phyloP scores from a whole-genome alignment of 2,329 filamentous ascomycete species.

The Xylariaceae sp. region DNA sequence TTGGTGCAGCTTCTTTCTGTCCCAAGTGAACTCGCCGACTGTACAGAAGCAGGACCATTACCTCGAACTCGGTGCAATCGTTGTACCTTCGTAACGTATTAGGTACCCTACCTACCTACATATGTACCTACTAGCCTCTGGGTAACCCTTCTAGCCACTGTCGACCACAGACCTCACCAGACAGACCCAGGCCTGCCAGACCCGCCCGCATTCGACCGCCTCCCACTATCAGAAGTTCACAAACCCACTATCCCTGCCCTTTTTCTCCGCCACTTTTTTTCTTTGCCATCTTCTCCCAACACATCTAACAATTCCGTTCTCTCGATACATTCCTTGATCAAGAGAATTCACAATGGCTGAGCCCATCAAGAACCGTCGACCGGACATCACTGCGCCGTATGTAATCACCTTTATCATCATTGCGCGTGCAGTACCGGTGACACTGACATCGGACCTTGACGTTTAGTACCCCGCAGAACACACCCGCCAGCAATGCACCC shows the following conservation, averaged over 20 bases:
- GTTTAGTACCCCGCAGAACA: slow-evolving; percentile 95
- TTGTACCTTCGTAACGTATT: too few species aligned
- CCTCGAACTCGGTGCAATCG: too few species aligned
- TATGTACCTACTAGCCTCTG: too few species aligned
- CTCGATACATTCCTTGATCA: slow-evolving; percentile 27
- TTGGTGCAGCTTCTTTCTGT: background rate
- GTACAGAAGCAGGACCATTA: too few species aligned
- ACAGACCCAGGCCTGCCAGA: slow-evolving; percentile 20
- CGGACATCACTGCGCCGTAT: slow-evolving; percentile 65
- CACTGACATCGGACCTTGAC: slow-evolving; percentile 46
- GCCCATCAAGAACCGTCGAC: slow-evolving; percentile 69
- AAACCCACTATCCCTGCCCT: slow-evolving; percentile 34
- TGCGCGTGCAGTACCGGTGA: slow-evolving; percentile 20
- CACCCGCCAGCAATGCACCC: slow-evolving; percentile 90
- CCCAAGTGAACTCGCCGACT: too few species aligned
- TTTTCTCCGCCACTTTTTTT: slow-evolving; percentile 37
- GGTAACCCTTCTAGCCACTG: too few species aligned
- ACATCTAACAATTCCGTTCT: slow-evolving; percentile 32
- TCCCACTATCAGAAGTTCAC: slow-evolving; percentile 31
- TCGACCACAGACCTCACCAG: too few species aligned
- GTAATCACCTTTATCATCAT: slow-evolving; percentile 44
- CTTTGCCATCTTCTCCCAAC: slow-evolving; percentile 32
- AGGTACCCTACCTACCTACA: too few species aligned
- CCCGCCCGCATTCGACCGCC: slow-evolving; percentile 29
- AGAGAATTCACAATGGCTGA: slow-evolving; percentile 61